phyloP scores from a whole-genome alignment of 345 rosid species.

The Angophora floribunda region DNA sequence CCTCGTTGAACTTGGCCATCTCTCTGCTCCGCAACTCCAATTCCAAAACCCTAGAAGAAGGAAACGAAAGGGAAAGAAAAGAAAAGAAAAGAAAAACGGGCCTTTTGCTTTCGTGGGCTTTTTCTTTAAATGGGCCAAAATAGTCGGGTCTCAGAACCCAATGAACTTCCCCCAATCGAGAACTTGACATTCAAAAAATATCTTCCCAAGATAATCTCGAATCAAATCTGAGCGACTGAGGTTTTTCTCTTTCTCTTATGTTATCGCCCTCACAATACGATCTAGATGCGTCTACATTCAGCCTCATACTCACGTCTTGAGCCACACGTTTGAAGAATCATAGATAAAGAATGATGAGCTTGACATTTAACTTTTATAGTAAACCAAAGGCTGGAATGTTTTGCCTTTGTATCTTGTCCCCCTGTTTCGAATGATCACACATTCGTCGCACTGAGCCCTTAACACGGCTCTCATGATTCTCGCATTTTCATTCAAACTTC shows the following conservation, averaged over 20 bases:
- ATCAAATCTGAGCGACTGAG: background rate
- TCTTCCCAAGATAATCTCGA: background rate
- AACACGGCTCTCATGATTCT: background rate
- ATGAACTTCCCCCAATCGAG: background rate
- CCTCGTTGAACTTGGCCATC: slow-evolving; percentile 86
- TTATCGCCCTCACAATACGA: background rate
- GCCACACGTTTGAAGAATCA: background rate
- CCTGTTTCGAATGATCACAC: background rate
- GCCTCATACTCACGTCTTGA: background rate
- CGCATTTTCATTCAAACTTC: background rate
- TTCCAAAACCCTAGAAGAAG: background rate
- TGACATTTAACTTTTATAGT: background rate
- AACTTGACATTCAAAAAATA: too few relatives aligned
- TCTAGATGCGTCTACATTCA: background rate
- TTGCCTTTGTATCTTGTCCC: background rate
- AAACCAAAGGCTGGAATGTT: background rate
- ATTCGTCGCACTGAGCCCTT: background rate
- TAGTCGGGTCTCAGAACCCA: background rate
- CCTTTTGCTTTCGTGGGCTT: background rate
- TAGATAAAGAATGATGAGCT: background rate
- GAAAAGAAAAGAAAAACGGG: background rate
- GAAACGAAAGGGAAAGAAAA: background rate
- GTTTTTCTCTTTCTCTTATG: background rate
- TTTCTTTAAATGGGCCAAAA: background rate
- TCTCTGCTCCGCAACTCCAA: background rate